Evolutionary conservation across 2,329 filamentous ascomycete genomes (phyloP).

Genomic region (Verticillium dahliae): DNA sequence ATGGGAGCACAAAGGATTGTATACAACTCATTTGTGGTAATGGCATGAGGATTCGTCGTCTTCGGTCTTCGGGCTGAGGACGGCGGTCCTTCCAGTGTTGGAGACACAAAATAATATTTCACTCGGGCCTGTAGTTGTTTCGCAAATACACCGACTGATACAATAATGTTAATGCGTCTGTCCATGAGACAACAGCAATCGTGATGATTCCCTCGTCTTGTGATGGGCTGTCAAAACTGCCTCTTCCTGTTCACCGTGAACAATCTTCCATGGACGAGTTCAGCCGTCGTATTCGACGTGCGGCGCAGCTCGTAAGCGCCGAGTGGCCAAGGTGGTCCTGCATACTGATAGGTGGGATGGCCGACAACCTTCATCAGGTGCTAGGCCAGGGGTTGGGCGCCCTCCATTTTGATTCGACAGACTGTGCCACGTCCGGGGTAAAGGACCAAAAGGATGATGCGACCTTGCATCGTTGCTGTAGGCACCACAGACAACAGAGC

Average conservation of each 20-base stretch:
- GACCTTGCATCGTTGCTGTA: background rate
- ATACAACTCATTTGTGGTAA: background rate
- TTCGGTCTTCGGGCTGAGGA: background rate
- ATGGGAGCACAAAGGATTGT: background rate
- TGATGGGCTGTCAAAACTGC: background rate
- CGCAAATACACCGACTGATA: conserved; percentile 3
- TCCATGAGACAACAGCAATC: background rate
- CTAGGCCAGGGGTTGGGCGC: background rate
- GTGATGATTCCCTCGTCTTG: background rate
- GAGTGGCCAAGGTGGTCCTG: background rate
- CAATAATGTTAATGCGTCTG: conserved; percentile 2
- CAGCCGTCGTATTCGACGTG: too few species aligned
- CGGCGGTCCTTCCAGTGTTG: background rate
- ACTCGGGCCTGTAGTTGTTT: background rate
- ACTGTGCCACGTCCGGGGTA: background rate
- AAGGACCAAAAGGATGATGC: background rate
- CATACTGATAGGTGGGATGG: background rate
- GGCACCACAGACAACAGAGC: background rate
- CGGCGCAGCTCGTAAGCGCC: background rate
- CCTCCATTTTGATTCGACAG: background rate
- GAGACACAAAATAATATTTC: background rate
- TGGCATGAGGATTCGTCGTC: background rate
- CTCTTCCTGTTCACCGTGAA: background rate
- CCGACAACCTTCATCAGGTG: background rate
- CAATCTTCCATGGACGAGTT: background rate